Conservation (phyloP, 306 rosid genomes). For the Citrullus mucosospermus region DNA sequence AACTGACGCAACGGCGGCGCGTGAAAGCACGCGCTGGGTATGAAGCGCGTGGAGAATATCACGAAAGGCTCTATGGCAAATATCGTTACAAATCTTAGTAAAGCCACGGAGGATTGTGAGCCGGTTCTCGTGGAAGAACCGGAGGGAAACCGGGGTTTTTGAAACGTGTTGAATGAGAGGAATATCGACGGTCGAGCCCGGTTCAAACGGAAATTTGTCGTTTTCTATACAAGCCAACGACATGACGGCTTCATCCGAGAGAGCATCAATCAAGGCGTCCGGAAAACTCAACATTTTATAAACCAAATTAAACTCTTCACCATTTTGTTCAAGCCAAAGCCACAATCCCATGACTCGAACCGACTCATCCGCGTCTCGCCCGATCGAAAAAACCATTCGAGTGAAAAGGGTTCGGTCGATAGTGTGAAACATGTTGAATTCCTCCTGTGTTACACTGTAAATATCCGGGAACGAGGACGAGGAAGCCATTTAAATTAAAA, state of each 20-base stretch:
- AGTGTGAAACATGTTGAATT: conserved; percentile 40
- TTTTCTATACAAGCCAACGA: conserved; percentile 27
- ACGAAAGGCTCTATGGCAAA: conserved; percentile 31
- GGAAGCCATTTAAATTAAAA: conserved; percentile 7
- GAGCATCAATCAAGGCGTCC: background rate
- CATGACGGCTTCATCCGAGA: conserved; percentile 27
- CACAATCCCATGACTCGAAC: conserved; percentile 41
- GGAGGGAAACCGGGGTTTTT: conserved; percentile 9
- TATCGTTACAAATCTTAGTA: conserved; percentile 11
- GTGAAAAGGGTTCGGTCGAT: conserved; percentile 42
- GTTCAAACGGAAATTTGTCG: background rate
- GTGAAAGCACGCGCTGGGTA: background rate
- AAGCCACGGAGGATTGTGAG: conserved; percentile 9
- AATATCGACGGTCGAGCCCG: background rate
- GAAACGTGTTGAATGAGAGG: conserved; percentile 27
- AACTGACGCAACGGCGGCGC: background rate
- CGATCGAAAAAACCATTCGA: conserved; percentile 22
- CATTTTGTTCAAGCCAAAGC: conserved; percentile 41
- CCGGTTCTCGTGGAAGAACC: conserved; percentile 24
- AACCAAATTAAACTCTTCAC: conserved; percentile 7
- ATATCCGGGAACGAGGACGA: background rate
- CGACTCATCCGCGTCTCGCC: conserved; percentile 29
- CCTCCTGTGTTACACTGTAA: conserved; percentile 20
- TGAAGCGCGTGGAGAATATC: conserved; percentile 22
- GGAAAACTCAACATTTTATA: conserved; percentile 23